These are phyloP conservation scores for Claviceps sp. DNA, from an alignment of 2,329 filamentous ascomycete species.

Conservation along the genomic window DNA sequence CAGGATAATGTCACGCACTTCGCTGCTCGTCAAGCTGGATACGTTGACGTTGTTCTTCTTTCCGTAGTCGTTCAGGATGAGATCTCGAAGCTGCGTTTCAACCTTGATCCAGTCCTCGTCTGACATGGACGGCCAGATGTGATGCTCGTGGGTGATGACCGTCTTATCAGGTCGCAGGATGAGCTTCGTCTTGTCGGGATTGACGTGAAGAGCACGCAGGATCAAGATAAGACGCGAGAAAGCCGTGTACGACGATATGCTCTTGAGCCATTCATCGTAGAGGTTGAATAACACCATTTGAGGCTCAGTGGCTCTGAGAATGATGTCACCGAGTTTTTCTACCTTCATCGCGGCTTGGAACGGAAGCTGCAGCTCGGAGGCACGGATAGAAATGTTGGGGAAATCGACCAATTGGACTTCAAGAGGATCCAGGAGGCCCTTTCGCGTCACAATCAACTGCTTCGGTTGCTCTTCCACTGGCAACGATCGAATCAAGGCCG, in stretches of 20 bases:
- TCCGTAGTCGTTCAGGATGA: conserved; percentile 96
- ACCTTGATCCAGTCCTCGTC: conserved; percentile 99
- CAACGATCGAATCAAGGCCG: conserved; percentile 85
- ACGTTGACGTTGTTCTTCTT: conserved; percentile 99
- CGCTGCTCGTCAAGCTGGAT: conserved; percentile 86
- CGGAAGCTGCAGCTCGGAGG: conserved; percentile 88
- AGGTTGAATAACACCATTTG: conserved; percentile 99
- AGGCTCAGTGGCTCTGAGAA: conserved; percentile 91
- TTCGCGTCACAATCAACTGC: conserved; percentile 94
- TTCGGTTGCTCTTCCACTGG: conserved; percentile 98
- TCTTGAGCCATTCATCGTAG: conserved; percentile 98
- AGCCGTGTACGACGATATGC: conserved; percentile 94
- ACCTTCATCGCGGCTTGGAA: conserved; percentile 99
- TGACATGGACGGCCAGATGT: conserved; percentile 90
- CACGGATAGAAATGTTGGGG: conserved; percentile 96
- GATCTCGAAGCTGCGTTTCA: conserved; percentile 87
- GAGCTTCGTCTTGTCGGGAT: conserved; percentile 96
- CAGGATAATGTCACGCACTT: conserved; percentile 95
- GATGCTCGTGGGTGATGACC: conserved; percentile 95
- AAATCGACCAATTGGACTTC: conserved; percentile 97
- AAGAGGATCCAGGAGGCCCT: conserved; percentile 90
- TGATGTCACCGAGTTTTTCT: conserved; percentile 98
- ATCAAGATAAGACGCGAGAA: conserved; percentile 94
- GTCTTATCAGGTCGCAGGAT: conserved; percentile 92
- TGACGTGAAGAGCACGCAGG: conserved; percentile 87